Conservation (phyloP, 495 filamentous ascomycete genomes). For the Cryomyces antarcticus region DNA sequence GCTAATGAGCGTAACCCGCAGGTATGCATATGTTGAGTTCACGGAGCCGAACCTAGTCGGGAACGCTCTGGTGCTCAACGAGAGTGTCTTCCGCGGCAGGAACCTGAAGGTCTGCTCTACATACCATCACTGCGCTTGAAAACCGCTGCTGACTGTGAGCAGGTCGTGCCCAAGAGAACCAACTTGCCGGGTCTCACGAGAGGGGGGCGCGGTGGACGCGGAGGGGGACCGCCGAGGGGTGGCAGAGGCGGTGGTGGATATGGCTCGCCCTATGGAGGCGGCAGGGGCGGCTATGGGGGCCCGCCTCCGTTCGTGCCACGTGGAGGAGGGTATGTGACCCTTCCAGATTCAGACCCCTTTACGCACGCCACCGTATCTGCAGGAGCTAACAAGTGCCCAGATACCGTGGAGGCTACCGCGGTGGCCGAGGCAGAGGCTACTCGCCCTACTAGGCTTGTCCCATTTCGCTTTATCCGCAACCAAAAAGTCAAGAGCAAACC, state of each 20-base stretch:
- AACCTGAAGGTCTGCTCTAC: constrained; percentile 62
- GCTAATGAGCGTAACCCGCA: constrained; percentile 31
- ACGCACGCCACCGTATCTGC: too few species aligned
- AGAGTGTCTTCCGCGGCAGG: constrained; percentile 86
- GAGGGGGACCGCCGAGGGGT: constrained; percentile 28
- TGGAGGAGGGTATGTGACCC: constrained; percentile 2
- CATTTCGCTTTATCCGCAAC: too few species aligned
- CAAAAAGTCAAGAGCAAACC: too few species aligned
- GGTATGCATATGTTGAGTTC: constrained; percentile 98
- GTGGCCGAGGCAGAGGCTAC: constrained; percentile 10
- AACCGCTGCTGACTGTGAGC: constrained; percentile 6
- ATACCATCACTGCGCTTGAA: neutral
- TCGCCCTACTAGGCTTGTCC: constrained; percentile 9
- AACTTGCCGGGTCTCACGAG: constrained; percentile 80
- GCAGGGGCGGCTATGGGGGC: constrained; percentile 50
- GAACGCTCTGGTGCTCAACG: constrained; percentile 85
- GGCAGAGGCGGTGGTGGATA: constrained; percentile 34
- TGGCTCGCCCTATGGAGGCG: constrained; percentile 23
- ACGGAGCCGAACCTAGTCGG: constrained; percentile 84
- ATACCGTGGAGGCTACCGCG: constrained; percentile 15
- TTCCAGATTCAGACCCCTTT: constrained; percentile 1
- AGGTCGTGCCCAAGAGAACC: constrained; percentile 93
- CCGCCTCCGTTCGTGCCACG: constrained; percentile 7
- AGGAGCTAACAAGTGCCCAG: neutral
- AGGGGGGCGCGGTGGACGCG: constrained; percentile 44